A percentile compares a stretch with the other conserved stretches of the same genome.
Evolutionary conservation across 208 protist species (phyloP).

Genomic region (Wallacemonas sp.): DNA sequence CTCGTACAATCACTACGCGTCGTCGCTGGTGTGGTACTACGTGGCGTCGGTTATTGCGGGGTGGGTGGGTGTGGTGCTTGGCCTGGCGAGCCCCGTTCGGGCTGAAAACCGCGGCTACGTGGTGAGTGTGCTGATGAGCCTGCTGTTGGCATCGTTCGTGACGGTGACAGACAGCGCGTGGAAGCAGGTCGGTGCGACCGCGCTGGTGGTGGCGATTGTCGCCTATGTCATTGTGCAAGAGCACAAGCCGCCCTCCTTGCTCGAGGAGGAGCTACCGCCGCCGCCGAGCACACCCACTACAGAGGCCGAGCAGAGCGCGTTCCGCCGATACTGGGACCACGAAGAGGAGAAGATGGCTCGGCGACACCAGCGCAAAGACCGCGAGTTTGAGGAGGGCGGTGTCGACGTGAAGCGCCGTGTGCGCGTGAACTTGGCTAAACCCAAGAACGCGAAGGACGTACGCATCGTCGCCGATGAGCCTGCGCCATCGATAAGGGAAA

Average conservation of each 20-base stretch:
- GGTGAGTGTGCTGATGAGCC: neutral
- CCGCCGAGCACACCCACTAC: conserved; percentile 31
- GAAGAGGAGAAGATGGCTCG: neutral
- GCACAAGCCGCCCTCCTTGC: conserved; percentile 11
- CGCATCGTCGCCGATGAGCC: neutral
- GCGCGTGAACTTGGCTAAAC: neutral
- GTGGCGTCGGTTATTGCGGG: conserved; percentile 20
- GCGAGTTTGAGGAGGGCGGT: neutral
- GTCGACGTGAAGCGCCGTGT: conserved; percentile 1
- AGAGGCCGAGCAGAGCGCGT: conserved; percentile 14
- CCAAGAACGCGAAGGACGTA: neutral
- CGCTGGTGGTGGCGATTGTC: neutral
- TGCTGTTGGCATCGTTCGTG: conserved; percentile 7
- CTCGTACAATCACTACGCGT: conserved; percentile 13
- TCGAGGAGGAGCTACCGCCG: conserved; percentile 20
- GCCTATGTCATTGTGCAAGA: conserved; percentile 6
- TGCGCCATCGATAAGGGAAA: neutral
- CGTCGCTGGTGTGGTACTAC: conserved; percentile 16
- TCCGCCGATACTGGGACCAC: conserved; percentile 19
- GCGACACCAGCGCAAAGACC: neutral
- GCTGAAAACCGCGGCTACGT: conserved; percentile 7
- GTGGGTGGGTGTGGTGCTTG: conserved; percentile 20
- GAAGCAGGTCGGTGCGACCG: neutral
- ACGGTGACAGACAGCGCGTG: conserved; percentile 10
- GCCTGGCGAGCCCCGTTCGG: conserved; percentile 8